These are phyloP conservation scores for Rusavskia elegans DNA, from an alignment of 495 filamentous ascomycete species.

Conservation along the genomic window DNA sequence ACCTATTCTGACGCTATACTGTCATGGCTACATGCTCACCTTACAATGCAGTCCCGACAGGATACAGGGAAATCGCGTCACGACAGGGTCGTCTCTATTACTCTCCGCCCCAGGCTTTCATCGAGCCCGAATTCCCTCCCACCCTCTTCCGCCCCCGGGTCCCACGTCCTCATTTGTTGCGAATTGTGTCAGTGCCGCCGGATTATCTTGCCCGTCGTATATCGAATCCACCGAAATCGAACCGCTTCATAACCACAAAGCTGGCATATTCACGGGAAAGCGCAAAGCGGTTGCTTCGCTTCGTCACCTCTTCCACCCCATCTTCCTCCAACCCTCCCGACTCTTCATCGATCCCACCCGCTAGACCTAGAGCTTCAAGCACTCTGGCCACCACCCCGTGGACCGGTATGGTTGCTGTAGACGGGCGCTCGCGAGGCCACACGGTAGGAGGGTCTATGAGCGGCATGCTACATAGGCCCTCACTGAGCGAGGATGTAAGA, in stretches of 20 bases:
- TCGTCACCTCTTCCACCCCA: slow-evolving; percentile 19
- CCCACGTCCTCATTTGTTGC: not conserved
- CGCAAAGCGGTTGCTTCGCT: slow-evolving; percentile 33
- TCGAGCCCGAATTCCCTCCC: not conserved
- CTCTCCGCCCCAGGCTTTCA: not conserved
- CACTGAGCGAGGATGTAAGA: slow-evolving; percentile 15
- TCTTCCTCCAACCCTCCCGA: slow-evolving; percentile 3
- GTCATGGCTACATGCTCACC: not conserved
- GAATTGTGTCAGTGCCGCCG: not conserved
- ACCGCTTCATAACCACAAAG: slow-evolving; percentile 11
- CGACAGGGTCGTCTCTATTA: not conserved
- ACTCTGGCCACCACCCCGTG: not conserved
- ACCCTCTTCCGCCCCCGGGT: not conserved
- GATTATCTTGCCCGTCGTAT: not conserved
- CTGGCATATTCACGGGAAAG: slow-evolving; percentile 33
- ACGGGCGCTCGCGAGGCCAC: slow-evolving; percentile 15
- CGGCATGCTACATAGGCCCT: slow-evolving; percentile 20
- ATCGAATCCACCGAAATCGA: not conserved
- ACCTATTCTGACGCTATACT: not conserved
- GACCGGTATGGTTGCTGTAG: slow-evolving; percentile 18
- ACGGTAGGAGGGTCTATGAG: slow-evolving; percentile 17
- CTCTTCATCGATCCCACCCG: slow-evolving; percentile 15
- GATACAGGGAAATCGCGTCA: not conserved
- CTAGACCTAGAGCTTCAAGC: not conserved
- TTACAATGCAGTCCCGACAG: not conserved